A percentile compares a stretch with the other conserved stretches of the same genome.
Conservation (phyloP, 2,329 filamentous ascomycete species). For the Pseudogymnoascus sp. region DNA sequence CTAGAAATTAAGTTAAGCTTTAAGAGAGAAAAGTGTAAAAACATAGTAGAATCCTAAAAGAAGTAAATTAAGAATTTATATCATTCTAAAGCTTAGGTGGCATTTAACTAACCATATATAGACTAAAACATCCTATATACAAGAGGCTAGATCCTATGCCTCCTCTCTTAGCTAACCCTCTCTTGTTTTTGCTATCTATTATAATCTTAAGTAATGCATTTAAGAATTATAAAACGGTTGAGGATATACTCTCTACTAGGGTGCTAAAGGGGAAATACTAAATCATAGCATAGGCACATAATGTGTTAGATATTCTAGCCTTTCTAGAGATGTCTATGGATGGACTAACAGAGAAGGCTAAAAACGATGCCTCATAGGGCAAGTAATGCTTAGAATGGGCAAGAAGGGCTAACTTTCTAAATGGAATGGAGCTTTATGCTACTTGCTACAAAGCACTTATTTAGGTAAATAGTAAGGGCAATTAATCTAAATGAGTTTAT, state of each 20-base stretch:
- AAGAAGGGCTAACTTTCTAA: background rate
- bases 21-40: slow-evolving; percentile 17
- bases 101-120: background rate
- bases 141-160: background rate
- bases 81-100: slow-evolving; percentile 9
- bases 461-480: slow-evolving; percentile 10
- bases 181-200: slow-evolving; percentile 13
- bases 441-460: slow-evolving; percentile 10
- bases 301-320: slow-evolving; percentile 12
- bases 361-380: slow-evolving; percentile 9
- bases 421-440: slow-evolving; percentile 4
- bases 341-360: slow-evolving; percentile 9
- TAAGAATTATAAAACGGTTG: slow-evolving; percentile 11
- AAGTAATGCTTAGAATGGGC: background rate
- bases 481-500: background rate
- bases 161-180: slow-evolving; percentile 12
- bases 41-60: slow-evolving; percentile 14
- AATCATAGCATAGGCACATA: slow-evolving; percentile 10
- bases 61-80: slow-evolving; percentile 15
- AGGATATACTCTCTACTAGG: slow-evolving; percentile 12
- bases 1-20: slow-evolving; percentile 17
- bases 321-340: slow-evolving; percentile 10
- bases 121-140: background rate
- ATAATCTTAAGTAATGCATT: slow-evolving; percentile 9
- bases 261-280: slow-evolving; percentile 8